Conservation (phyloP, 148 eudicot genomes). For the Arctostaphylos glauca region DNA sequence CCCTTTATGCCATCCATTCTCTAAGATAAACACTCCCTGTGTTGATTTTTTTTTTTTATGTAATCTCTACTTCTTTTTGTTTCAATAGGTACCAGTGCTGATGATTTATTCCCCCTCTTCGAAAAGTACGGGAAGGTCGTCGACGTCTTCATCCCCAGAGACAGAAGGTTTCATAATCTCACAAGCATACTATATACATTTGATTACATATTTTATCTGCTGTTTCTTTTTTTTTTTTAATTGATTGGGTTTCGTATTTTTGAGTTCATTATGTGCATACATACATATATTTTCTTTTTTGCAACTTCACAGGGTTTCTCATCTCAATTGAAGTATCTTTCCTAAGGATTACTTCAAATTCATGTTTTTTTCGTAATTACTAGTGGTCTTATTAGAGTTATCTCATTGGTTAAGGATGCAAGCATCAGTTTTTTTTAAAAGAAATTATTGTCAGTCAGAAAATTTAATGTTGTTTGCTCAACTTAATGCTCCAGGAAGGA, state of each 20-base stretch:
- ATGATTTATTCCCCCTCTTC: constrained; percentile 72
- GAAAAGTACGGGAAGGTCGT: constrained; percentile 78
- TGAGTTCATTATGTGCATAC: no score
- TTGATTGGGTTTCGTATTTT: no score
- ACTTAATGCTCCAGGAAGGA: background rate
- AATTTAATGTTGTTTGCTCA: no score
- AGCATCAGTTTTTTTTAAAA: background rate
- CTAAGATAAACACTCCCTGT: background rate
- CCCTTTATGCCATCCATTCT: background rate
- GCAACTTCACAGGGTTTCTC: no score
- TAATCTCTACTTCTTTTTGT: background rate
- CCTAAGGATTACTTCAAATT: background rate
- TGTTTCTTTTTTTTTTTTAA: no score
- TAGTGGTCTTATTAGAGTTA: background rate
- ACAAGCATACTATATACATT: background rate
- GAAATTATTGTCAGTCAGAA: no score
- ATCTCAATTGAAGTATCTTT: background rate
- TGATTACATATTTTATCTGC: background rate
- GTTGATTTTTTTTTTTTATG: background rate
- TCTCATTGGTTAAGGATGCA: background rate
- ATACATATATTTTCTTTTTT: no score
- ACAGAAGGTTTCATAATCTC: constrained; percentile 47
- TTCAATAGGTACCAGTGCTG: constrained; percentile 58
- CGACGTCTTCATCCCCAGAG: constrained; percentile 76
- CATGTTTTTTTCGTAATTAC: background rate